Evolutionary conservation across 805 yeast species (phyloP), one percentile per base, ranked within the genome.

Genomic region (Zygoascus flipseniorum): DNA sequence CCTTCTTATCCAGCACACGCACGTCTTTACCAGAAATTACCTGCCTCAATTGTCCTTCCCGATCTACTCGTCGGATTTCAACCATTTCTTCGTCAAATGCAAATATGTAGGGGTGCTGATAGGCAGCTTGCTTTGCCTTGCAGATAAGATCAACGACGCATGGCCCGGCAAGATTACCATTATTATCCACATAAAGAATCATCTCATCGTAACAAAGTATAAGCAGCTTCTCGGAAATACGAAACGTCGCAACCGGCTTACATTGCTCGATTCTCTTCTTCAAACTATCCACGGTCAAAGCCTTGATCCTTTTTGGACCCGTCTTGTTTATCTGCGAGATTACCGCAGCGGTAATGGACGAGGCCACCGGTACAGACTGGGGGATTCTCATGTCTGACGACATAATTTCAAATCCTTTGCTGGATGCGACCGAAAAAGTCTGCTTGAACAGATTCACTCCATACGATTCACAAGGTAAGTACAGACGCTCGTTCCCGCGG

Each of bases 21-120:
- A 87, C 77, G 59, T 81, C 86, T 63, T 82, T 84, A 20, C 92
- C 92, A 2, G 82, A 77, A 43, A 88, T 74, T 4, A 86, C 83
- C 64, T 88, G 95, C 37, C 76, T 76, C 20, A 73, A 59, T 39
- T 65, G 64, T 8, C 69, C 67, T 2, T 55, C 76, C 46, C 76
- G 76, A 46, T 64, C 71, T 26, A 84, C 70, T 37, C 81, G 75
- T 72, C 89, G 81, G 2, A 88, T 74, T 62, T 88, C 95, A 8
- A 86, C 73, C 47, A 82, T 76, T 58, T 85, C 89, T 19, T 82
- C 81, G 43, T 84, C 80, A 31, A 81, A 75, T 4, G 85, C 65
- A 8, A 82, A 64, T 52, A 82, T 65, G 59, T 72, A 78, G 13
- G 78, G 79, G 39, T 72, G 72, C 47, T 73, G 71, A 16, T 78